A percentile compares a stretch with the other conserved stretches of the same genome.
phyloP scores from a whole-genome alignment of 768 basidiomycete species.

The Trametes sanguinea region DNA sequence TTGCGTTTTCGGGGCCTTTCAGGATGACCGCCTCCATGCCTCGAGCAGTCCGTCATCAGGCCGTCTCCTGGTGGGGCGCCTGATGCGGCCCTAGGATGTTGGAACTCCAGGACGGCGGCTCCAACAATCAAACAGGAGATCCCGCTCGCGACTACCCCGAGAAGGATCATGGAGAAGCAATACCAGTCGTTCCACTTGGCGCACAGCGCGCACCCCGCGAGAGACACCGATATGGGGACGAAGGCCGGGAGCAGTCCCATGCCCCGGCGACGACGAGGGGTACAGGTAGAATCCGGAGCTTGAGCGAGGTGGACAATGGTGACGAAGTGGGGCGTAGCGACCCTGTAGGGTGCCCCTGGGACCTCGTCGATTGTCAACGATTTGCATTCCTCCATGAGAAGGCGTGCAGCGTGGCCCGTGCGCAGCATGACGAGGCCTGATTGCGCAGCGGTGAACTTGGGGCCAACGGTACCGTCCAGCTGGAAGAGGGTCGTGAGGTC shows the following conservation, averaged over 20 bases:
- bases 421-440: background rate
- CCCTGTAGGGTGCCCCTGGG: too few species aligned
- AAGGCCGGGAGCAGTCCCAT: background rate
- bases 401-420: conserved; percentile 4
- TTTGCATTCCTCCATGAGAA: conserved; percentile 4
- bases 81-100: background rate
- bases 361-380: background rate
- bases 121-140: conserved; percentile 8
- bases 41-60: background rate
- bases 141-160: conserved; percentile 11
- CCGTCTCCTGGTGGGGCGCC: conserved; percentile 14
- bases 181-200: conserved; percentile 6
- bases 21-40: conserved; percentile 4
- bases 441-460: background rate
- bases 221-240: conserved; percentile 1
- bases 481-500: conserved; percentile 4
- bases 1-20: background rate
- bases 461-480: background rate
- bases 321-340: too few species aligned
- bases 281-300: background rate
- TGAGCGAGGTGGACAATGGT: background rate
- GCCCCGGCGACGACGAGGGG: background rate
- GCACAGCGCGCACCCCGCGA: background rate
- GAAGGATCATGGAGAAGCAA: conserved; percentile 6
- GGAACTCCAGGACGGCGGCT: background rate